phyloP scores from a whole-genome alignment of 768 basidiomycete genomes.

The Inosperma sp. region DNA sequence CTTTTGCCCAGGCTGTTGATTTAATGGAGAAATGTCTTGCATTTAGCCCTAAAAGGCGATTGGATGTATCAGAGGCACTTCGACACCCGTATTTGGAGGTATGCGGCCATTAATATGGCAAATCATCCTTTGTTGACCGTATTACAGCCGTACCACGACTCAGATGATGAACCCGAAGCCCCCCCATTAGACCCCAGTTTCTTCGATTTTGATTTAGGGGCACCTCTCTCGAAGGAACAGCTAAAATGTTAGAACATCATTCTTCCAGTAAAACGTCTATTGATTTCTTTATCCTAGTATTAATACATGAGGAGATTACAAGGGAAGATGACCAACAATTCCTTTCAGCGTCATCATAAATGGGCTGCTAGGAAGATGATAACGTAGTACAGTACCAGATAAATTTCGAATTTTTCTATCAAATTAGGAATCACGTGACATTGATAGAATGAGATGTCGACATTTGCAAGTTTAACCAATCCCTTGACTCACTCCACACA shows the following conservation, averaged over 20 bases:
- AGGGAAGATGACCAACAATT: slow-evolving; percentile 23
- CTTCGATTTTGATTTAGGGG: slow-evolving; percentile 78
- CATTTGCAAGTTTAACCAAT: not conserved
- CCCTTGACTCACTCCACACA: not conserved
- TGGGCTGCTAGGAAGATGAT: not conserved
- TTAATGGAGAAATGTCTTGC: slow-evolving; percentile 77
- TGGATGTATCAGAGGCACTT: slow-evolving; percentile 84
- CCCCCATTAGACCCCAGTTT: slow-evolving; percentile 69
- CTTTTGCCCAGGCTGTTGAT: slow-evolving; percentile 53
- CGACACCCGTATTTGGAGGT: slow-evolving; percentile 88
- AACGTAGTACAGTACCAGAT: too few relatives aligned
- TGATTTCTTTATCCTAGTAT: slow-evolving; percentile 23
- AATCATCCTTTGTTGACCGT: not conserved
- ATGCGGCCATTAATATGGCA: slow-evolving; percentile 15
- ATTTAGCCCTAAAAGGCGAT: slow-evolving; percentile 81
- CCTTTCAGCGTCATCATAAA: slow-evolving; percentile 5
- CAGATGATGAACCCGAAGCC: slow-evolving; percentile 83
- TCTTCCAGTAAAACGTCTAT: not conserved
- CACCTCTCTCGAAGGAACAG: slow-evolving; percentile 58
- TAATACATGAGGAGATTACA: slow-evolving; percentile 52
- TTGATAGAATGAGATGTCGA: not conserved
- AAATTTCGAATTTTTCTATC: too few relatives aligned
- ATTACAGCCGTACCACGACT: slow-evolving; percentile 80
- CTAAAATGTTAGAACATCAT: slow-evolving; percentile 50
- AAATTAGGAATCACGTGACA: not conserved